Percentiles rank a stretch among this genome's conserved stretches.
Conservation (phyloP, 345 rosid genomes). For the Dovyalis caffra region DNA sequence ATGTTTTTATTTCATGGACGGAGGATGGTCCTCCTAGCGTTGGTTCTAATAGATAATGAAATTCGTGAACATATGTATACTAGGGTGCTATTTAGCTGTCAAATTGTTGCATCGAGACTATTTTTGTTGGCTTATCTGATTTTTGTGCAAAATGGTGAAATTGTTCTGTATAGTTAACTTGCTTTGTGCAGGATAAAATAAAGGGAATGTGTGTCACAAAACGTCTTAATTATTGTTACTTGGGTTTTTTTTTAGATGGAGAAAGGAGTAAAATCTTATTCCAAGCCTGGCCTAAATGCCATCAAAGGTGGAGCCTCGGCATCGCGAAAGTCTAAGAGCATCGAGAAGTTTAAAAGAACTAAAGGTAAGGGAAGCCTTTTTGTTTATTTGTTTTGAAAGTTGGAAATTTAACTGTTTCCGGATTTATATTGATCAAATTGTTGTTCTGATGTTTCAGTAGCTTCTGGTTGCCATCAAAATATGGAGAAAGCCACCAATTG, state of each 20-base stretch:
- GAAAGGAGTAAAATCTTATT: slow-evolving; percentile 14
- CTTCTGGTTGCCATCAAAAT: background rate
- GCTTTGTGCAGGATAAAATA: background rate
- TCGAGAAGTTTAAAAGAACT: background rate
- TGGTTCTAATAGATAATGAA: no score
- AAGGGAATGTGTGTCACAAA: background rate
- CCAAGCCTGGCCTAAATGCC: background rate
- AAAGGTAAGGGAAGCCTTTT: slow-evolving; percentile 20
- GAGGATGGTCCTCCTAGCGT: no score
- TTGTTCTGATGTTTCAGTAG: slow-evolving; percentile 15
- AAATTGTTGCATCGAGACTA: no score
- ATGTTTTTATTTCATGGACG: no score
- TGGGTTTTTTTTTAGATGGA: background rate
- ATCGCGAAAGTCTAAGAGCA: slow-evolving; percentile 1
- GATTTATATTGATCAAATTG: background rate
- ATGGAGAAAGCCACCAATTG: background rate
- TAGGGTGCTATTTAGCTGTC: no score
- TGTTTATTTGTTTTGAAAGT: background rate
- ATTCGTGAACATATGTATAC: no score
- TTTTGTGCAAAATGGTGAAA: no score
- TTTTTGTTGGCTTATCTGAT: no score
- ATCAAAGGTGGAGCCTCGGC: slow-evolving; percentile 10
- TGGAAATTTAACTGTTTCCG: background rate
- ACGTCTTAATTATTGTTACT: background rate
- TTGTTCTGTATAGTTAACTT: no score